Evolutionary conservation across 305 asterid genomes (phyloP).

Genomic region (Caryopteris hybrid): DNA sequence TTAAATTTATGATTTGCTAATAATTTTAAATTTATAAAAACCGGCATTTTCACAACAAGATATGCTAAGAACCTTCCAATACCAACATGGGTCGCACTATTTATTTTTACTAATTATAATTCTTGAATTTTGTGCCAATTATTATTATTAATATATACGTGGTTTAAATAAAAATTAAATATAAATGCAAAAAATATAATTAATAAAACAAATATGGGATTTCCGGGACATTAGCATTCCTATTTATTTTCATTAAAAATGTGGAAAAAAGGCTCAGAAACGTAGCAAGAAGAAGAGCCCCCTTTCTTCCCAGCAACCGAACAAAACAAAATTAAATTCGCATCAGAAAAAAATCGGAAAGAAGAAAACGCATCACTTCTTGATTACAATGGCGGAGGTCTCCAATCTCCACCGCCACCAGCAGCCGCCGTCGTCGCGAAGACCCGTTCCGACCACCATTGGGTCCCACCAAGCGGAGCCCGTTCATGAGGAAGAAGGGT

Average conservation of each 20-base stretch:
- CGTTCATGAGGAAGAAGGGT: slow-evolving; percentile 25
- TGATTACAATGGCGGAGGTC: slow-evolving; percentile 55
- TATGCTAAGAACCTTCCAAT: no score
- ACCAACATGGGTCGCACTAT: no score
- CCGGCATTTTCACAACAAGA: no score
- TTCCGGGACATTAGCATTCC: no score
- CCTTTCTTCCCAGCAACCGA: neutral
- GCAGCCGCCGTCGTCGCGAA: slow-evolving; percentile 19
- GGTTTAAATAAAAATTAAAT: neutral
- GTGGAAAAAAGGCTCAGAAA: no score
- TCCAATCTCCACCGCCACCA: slow-evolving; percentile 39
- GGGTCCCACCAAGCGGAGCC: slow-evolving; percentile 12
- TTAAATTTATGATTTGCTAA: no score
- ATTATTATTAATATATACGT: no score
- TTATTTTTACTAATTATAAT: no score
- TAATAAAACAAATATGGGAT: neutral
- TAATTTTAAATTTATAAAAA: no score
- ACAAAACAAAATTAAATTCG: slow-evolving; percentile 11
- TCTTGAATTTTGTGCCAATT: no score
- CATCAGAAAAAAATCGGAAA: neutral
- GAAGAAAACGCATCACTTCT: neutral
- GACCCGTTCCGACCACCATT: slow-evolving; percentile 6
- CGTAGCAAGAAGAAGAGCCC: no score
- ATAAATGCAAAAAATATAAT: neutral
- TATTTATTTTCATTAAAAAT: neutral